Conservation (phyloP, 768 basidiomycete species). For the Ramaria sp. region DNA sequence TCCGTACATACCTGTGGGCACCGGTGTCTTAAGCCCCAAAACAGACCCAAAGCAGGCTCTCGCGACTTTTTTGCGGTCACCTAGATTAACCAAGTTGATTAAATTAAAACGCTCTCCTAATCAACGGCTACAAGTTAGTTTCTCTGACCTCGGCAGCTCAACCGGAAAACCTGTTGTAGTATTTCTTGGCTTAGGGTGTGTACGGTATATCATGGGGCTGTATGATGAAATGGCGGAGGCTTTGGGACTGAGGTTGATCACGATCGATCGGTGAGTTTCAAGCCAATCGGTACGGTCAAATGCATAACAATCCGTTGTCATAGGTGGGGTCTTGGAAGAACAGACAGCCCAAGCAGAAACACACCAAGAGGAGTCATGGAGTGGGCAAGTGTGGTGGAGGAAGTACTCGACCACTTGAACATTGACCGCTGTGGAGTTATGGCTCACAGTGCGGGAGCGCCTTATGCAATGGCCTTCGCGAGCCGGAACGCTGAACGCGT, state of each 20-base stretch:
- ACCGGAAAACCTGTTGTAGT: conserved; percentile 84
- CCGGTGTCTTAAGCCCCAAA: conserved; percentile 31
- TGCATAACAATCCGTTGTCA: conserved; percentile 5
- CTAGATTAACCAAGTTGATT: conserved; percentile 72
- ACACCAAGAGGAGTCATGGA: conserved; percentile 72
- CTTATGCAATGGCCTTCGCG: conserved; percentile 85
- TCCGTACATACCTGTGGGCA: conserved; percentile 20
- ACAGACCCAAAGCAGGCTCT: conserved; percentile 64
- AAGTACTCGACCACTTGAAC: conserved; percentile 72
- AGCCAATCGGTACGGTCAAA: background rate
- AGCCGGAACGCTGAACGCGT: conserved; percentile 67
- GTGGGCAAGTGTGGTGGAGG: conserved; percentile 86
- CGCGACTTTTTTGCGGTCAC: conserved; percentile 80
- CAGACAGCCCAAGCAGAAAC: conserved; percentile 54
- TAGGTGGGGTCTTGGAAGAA: conserved; percentile 90
- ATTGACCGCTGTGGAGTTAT: conserved; percentile 79
- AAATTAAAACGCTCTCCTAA: conserved; percentile 69
- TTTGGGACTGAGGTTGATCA: conserved; percentile 79
- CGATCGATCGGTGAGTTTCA: conserved; percentile 70
- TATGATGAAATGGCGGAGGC: conserved; percentile 95
- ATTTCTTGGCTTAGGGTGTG: conserved; percentile 89
- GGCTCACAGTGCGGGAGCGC: conserved; percentile 93
- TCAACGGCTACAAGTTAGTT: conserved; percentile 70
- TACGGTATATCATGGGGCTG: conserved; percentile 87
- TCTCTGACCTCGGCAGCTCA: conserved; percentile 85